These are phyloP conservation scores for Boeremia lycopersici DNA, from an alignment of 2,329 filamentous ascomycete species.

Conservation along the genomic window DNA sequence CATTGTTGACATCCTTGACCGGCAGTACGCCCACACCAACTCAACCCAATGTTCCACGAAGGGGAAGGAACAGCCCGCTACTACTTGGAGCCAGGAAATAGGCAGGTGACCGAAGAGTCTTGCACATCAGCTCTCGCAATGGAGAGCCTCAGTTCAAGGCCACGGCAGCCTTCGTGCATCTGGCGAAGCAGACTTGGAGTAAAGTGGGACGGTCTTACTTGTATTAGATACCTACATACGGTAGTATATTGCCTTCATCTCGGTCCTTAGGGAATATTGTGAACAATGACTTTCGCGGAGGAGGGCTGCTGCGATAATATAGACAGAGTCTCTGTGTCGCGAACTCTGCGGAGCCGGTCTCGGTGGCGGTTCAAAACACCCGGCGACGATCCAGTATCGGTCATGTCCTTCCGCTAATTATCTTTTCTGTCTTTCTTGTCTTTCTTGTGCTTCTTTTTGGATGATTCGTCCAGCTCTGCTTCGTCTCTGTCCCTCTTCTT, in stretches of 20 bases:
- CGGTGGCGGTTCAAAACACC: background rate
- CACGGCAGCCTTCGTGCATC: background rate
- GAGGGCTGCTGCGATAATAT: background rate
- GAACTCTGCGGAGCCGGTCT: background rate
- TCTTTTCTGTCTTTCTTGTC: slow-evolving; percentile 3
- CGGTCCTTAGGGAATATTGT: background rate
- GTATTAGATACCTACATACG: background rate
- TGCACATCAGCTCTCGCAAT: slow-evolving; percentile 15
- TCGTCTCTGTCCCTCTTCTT: slow-evolving; percentile 7
- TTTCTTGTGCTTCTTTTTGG: slow-evolving; percentile 12
- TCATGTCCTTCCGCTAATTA: background rate
- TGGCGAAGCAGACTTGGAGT: background rate
- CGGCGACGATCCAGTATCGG: background rate
- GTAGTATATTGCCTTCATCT: background rate
- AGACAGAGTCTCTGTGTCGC: background rate
- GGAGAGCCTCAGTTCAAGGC: slow-evolving; percentile 15
- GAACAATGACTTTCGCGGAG: background rate
- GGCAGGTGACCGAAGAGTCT: background rate
- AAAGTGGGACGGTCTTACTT: background rate
- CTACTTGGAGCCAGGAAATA: background rate
- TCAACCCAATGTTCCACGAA: too few species aligned
- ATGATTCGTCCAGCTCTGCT: background rate
- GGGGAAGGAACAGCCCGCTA: background rate
- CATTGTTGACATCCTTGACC: too few species aligned
- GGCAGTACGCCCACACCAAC: too few species aligned